Evolutionary conservation across 164 flowering plant genomes (phyloP), one percentile per base, ranked within the genome.

Genomic region (Euptelea pleiosperma): DNA sequence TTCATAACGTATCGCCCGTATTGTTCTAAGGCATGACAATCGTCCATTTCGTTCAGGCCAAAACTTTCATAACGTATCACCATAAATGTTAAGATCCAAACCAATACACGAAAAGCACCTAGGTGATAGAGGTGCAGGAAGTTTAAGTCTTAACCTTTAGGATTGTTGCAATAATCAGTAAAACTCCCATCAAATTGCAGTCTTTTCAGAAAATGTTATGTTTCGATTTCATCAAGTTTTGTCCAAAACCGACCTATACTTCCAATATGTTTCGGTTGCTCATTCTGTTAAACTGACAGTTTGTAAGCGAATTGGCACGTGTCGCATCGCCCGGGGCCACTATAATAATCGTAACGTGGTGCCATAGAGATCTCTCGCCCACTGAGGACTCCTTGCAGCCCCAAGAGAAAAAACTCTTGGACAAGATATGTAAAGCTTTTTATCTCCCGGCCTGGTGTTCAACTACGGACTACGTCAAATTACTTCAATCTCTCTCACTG

Each of bases 371-470:
- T 70, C 89, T 93, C 36, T 66, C 72, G 22, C 82, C 96, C n/a
- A 44, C 65, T 15, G 98, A 87, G 55, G 70, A 71, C 12, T 71
- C 86, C 1, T 57, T 93, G 68, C 66, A 70, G 62, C 84, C 87
- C 4, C 78, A 83, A 53, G 97, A 93, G 75, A 55, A 75, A 50
- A 29, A 63, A 11, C 78, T 89, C 33, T 66, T 93, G 64, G 33
- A 74, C 34, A 84, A 70, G 70, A 87, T 89, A 21, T 86, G 94
- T 53, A 67, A 78, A 64, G 80, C 90, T 36, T 87, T 55, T 52
- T 89, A 84, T 63, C 91, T 89, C 67, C 98, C 97, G 0, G 82
- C 74, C 1, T 93, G 98, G 98, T 93, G 97, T 59, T 87, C 98
- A 1, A 69, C 92, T 48, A 78, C 87, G 58, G 96, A 93, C 70